Conservation (phyloP, 2,329 filamentous ascomycete species). For the Stachybotrys chartarum region DNA sequence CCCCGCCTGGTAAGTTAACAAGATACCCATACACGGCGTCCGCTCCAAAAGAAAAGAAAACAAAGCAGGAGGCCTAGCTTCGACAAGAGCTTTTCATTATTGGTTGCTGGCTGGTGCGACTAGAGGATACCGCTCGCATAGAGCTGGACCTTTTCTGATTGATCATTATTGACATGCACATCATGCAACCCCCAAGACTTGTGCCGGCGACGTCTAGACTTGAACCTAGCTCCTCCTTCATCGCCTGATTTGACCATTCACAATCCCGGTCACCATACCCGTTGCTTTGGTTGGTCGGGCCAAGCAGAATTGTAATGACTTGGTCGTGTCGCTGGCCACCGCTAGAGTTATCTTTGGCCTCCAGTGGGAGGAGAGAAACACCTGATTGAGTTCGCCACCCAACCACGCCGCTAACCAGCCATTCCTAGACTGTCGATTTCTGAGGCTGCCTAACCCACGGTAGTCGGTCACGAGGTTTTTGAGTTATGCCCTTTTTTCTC, state of each 20-base stretch:
- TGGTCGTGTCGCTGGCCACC: not conserved
- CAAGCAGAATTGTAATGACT: not conserved
- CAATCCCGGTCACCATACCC: not conserved
- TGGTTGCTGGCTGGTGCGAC: not conserved
- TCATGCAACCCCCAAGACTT: no score
- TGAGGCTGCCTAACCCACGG: no score
- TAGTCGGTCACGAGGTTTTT: no score
- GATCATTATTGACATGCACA: not conserved
- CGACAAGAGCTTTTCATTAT: conserved; percentile 1
- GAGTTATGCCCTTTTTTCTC: no score
- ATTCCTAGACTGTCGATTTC: not conserved
- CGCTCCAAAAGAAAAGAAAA: conserved; percentile 5
- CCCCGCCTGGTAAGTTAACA: not conserved
- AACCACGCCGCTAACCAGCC: not conserved
- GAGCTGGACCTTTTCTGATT: not conserved
- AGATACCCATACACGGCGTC: conserved; percentile 1
- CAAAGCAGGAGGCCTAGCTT: conserved; percentile 11
- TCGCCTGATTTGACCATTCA: not conserved
- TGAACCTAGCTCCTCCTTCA: no score
- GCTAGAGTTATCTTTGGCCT: not conserved
- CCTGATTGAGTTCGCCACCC: not conserved
- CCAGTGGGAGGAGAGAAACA: not conserved
- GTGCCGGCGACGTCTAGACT: no score
- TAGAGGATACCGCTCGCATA: not conserved
- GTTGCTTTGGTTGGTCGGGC: not conserved